Evolutionary conservation across 225 moss, liverwort and hornwort species (phyloP).

Genomic region (Physcomitrellopsis africana): DNA sequence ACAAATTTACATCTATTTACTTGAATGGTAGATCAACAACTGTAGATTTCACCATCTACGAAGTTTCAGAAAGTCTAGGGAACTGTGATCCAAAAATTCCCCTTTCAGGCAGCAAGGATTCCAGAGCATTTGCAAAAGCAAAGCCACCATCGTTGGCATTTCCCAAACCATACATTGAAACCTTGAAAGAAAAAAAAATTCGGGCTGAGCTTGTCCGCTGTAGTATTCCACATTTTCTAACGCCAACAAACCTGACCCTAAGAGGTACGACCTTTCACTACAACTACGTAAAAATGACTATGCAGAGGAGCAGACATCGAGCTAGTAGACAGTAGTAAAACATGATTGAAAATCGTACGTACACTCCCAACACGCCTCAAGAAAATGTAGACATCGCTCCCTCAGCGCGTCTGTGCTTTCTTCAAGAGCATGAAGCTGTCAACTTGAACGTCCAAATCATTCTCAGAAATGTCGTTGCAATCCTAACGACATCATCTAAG

Average conservation of each 20-base stretch:
- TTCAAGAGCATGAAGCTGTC: slow-evolving; percentile 84
- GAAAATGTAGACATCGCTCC: slow-evolving; percentile 93
- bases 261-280: slow-evolving; percentile 1
- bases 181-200: not conserved
- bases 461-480: slow-evolving; percentile 15
- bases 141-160: slow-evolving; percentile 88
- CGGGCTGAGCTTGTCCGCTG: not conserved
- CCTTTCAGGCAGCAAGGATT: slow-evolving; percentile 33
- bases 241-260: slow-evolving; percentile 16
- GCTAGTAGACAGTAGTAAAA: slow-evolving; percentile 12
- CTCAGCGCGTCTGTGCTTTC: slow-evolving; percentile 89
- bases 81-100: slow-evolving; percentile 4
- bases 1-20: slow-evolving; percentile 32
- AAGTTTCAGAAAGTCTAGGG: slow-evolving; percentile 1
- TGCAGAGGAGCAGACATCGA: not conserved
- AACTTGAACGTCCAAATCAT: slow-evolving; percentile 26
- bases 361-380: slow-evolving; percentile 90
- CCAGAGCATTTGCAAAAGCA: slow-evolving; percentile 90
- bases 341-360: slow-evolving; percentile 47
- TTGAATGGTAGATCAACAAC: slow-evolving; percentile 1
- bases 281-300: slow-evolving; percentile 15
- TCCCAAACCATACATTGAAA: slow-evolving; percentile 49
- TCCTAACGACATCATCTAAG: slow-evolving; percentile 4
- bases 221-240: not conserved
- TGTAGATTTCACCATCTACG: slow-evolving; percentile 17